These are phyloP conservation scores for Zopfochytrium polystomum DNA, from an alignment of 371 early-diverging fungal species.

Conservation along the genomic window DNA sequence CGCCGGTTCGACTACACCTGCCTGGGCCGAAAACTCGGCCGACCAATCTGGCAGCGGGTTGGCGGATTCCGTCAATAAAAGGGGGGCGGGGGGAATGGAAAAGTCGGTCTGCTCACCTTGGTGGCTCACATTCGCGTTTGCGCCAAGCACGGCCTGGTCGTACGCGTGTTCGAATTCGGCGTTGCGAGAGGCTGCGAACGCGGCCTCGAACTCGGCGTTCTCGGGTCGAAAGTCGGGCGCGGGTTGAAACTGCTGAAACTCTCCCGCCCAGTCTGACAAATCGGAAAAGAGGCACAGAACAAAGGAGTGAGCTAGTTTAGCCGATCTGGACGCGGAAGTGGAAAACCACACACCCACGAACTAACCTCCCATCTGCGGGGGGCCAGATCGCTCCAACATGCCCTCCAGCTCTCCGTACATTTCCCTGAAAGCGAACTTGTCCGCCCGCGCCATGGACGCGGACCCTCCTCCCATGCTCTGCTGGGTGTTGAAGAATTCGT, in stretches of 20 bases:
- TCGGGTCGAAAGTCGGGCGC: background rate
- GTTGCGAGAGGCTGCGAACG: background rate
- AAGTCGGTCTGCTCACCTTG: too few relatives aligned
- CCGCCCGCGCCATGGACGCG: background rate
- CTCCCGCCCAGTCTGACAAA: conserved; percentile 19
- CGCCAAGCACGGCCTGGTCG: too few relatives aligned
- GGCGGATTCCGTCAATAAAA: too few relatives aligned
- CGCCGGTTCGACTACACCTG: conserved; percentile 8
- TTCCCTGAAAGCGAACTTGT: background rate
- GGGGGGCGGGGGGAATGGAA: too few relatives aligned
- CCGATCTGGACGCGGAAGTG: too few relatives aligned
- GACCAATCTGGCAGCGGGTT: too few relatives aligned
- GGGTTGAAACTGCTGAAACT: conserved; percentile 14
- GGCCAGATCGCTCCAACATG: conserved; percentile 4
- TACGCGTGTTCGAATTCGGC: too few relatives aligned
- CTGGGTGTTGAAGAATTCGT: conserved; percentile 2
- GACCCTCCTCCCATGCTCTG: background rate
- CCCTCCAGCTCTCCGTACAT: conserved; percentile 2
- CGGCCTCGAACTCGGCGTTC: conserved; percentile 19
- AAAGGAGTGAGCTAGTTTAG: background rate
- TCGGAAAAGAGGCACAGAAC: background rate
- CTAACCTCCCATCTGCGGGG: too few relatives aligned
- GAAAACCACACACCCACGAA: too few relatives aligned
- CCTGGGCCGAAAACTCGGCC: background rate
- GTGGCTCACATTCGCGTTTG: too few relatives aligned